Conservation (phyloP, 176 grass and related monocot species). For the Oryza rufipogon region DNA sequence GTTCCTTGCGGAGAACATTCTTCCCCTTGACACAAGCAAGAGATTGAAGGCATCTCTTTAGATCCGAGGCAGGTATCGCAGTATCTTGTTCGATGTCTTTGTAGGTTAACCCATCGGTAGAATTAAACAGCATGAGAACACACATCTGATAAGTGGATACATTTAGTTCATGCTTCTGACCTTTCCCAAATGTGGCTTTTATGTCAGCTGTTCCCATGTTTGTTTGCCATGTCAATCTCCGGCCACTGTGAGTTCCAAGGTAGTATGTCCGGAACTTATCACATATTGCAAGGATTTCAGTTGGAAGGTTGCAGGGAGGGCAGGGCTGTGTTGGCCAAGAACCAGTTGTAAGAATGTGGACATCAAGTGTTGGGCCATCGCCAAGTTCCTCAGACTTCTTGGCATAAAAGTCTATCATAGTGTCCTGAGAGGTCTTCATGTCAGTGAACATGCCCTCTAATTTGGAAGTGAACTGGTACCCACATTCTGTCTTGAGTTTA, state of each 20-base stretch:
- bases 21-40: slow-evolving; percentile 98
- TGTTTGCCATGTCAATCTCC: slow-evolving; percentile 98
- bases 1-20: slow-evolving; percentile 92
- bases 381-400: slow-evolving; percentile 70
- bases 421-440: slow-evolving; percentile 98
- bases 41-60: slow-evolving; percentile 95
- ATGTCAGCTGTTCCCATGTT: slow-evolving; percentile 98
- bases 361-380: slow-evolving; percentile 78
- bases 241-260: slow-evolving; percentile 91
- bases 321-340: slow-evolving; percentile 94
- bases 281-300: slow-evolving; percentile 82
- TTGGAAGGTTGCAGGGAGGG: slow-evolving; percentile 77
- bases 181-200: slow-evolving; percentile 87
- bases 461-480: slow-evolving; percentile 97
- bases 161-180: slow-evolving; percentile 95
- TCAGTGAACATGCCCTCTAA: slow-evolving; percentile 99
- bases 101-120: slow-evolving; percentile 60
- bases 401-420: slow-evolving; percentile 88
- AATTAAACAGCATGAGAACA: slow-evolving; percentile 92
- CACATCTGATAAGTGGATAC: slow-evolving; percentile 99
- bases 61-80: slow-evolving; percentile 80
- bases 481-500: slow-evolving; percentile 97
- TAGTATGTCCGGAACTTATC: slow-evolving; percentile 87
- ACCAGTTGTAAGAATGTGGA: slow-evolving; percentile 95
- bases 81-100: slow-evolving; percentile 87